Base-by-base conservation (phyloP, 805 yeast genomes). In the Wickerhamiella brachini region DNA sequence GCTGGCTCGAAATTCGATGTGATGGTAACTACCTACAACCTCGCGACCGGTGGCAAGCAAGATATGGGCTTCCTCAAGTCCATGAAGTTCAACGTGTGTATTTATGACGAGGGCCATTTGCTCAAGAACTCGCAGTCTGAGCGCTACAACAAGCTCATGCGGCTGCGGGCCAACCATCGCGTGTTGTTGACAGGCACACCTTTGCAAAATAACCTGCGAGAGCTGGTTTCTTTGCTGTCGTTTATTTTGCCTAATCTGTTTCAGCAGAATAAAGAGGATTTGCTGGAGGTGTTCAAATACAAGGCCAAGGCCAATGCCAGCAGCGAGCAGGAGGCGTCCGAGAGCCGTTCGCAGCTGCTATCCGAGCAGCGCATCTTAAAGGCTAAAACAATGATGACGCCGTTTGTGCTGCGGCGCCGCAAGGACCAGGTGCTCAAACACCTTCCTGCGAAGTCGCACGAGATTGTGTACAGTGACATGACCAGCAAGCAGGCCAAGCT, bases 331-430 rank as follows among this genome's bases (percentile, higher is more conserved):
- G 57, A 55, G 31, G 49, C 48, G 9, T 57, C 49, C 23, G 51
- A 56, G 49, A 49, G 52, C 49, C 63, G 61, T 59, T 55, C 54
- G 62, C 63, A 51, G 57, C 72, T 93, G 44, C 69, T 93, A 42
- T 86, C 97, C 0, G 84, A 83, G 57, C 95, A 90, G 68, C 94
- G 98, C 0, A 88, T 93, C 55, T 75, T 80, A 34, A 85, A 88
- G 62, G 99, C 99, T 3, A 87, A 86, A 65, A 83, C 93, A 5
- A 90, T 93, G 97, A 90, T 93, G 97, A 84, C 94, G 2, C 99
- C 99, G 3, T 93, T 93, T 69, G 90, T 93, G 8, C 71, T 93
- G 60, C 77, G 99, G 67, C 80, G 99, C 65, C 83, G 82, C 63
- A 93, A 93, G 69, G 85, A 78, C 51, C 97, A 90, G 67, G 98